These are phyloP conservation scores for Barbarea vulgaris DNA, from an alignment of 345 rosid species.

Conservation along the genomic window DNA sequence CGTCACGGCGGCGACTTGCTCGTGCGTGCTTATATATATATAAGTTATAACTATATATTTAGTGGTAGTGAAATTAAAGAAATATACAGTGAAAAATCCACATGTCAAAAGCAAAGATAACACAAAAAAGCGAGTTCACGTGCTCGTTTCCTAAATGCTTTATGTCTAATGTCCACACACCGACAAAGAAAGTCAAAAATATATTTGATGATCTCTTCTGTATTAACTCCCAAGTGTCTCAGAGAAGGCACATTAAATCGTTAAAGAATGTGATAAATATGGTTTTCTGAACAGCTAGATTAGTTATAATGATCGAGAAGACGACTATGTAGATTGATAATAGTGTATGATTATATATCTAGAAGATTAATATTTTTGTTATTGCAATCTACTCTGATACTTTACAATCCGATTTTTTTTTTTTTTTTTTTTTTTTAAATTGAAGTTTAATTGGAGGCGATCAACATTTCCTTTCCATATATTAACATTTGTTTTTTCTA, in stretches of 20 bases:
- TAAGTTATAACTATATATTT: too few species aligned
- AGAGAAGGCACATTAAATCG: background rate
- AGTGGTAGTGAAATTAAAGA: background rate
- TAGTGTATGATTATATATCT: background rate
- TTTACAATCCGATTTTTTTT: background rate
- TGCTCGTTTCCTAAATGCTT: slow-evolving; percentile 36
- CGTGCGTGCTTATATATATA: background rate
- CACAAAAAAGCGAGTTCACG: slow-evolving; percentile 27
- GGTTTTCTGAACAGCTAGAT: background rate
- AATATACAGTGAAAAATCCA: slow-evolving; percentile 38
- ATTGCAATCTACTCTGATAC: background rate
- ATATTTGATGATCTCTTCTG: slow-evolving; percentile 23
- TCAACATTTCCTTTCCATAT: background rate
- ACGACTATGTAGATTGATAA: background rate
- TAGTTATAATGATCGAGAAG: slow-evolving; percentile 9
- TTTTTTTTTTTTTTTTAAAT: too few species aligned
- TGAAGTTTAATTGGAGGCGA: background rate
- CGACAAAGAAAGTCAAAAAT: slow-evolving; percentile 33
- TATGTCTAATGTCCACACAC: slow-evolving; percentile 33
- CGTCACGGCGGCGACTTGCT: slow-evolving; percentile 51
- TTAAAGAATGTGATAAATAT: slow-evolving; percentile 2
- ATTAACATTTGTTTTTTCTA: background rate
- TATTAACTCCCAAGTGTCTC: slow-evolving; percentile 15
- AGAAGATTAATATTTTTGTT: background rate
- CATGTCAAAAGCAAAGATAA: slow-evolving; percentile 32